These are phyloP conservation scores for Exophiala sp. DNA, from an alignment of 2,329 filamentous ascomycete genomes.

Conservation along the genomic window DNA sequence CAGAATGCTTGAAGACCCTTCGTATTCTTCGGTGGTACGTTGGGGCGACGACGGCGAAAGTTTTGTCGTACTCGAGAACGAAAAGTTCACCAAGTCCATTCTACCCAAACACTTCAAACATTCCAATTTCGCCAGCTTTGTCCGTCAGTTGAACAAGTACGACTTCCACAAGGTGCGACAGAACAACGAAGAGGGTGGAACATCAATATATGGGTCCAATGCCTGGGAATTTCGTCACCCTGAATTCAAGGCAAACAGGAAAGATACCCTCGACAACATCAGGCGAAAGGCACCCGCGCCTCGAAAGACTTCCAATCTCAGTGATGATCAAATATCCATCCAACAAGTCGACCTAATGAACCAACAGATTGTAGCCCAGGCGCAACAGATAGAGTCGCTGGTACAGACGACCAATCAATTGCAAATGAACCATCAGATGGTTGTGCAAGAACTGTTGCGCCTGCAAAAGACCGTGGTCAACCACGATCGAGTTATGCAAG, in stretches of 20 bases:
- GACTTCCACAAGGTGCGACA: conserved; percentile 97
- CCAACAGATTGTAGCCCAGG: conserved; percentile 79
- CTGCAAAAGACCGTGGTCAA: conserved; percentile 66
- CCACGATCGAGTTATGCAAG: conserved; percentile 65
- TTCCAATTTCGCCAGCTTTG: conserved; percentile 96
- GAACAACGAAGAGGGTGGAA: conserved; percentile 77
- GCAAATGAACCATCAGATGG: conserved; percentile 57
- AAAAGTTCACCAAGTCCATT: conserved; percentile 96
- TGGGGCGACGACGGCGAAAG: conserved; percentile 95
- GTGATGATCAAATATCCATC: conserved; percentile 69
- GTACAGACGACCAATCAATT: conserved; percentile 81
- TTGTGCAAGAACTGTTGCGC: conserved; percentile 58
- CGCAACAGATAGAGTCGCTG: conserved; percentile 83
- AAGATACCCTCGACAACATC: conserved; percentile 94
- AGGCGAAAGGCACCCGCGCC: conserved; percentile 89
- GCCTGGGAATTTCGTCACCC: conserved; percentile 97
- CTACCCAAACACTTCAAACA: conserved; percentile 98
- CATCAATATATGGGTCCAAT: conserved; percentile 73
- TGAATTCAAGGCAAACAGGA: conserved; percentile 91
- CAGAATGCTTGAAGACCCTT: conserved; percentile 94
- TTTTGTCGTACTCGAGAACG: conserved; percentile 96
- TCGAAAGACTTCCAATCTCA: conserved; percentile 61
- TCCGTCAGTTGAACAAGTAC: conserved; percentile 92
- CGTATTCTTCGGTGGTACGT: conserved; percentile 84
- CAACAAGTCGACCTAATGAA: conserved; percentile 88